Percentiles rank a stretch among this genome's conserved stretches.
Conservation (phyloP, 1,139 yeast genomes). For the Maudiozyma humilis region DNA sequence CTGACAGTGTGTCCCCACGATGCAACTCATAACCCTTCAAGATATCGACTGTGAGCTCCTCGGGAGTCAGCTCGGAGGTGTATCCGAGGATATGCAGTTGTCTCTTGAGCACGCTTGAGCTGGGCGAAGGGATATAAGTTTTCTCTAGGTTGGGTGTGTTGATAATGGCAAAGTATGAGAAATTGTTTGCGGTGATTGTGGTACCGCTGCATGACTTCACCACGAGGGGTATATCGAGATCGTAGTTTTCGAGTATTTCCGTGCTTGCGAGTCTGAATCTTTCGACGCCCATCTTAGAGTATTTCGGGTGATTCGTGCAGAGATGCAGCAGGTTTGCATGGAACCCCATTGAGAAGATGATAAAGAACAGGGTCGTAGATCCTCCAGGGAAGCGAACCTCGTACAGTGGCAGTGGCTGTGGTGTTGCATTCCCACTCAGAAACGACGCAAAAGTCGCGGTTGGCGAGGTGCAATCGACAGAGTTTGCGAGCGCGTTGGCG, state of each 20-base stretch:
- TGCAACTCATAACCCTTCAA: conserved; percentile 44
- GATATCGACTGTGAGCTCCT: conserved; percentile 49
- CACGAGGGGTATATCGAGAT: conserved; percentile 22
- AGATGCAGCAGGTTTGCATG: conserved; percentile 75
- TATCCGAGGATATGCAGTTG: conserved; percentile 51
- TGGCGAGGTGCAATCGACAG: conserved; percentile 44
- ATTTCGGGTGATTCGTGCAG: conserved; percentile 57
- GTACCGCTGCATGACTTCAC: not conserved
- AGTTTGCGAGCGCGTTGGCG: conserved; percentile 71
- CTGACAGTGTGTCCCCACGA: conserved; percentile 43
- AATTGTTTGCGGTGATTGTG: conserved; percentile 1
- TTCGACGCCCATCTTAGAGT: conserved; percentile 53
- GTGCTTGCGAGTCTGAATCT: conserved; percentile 66
- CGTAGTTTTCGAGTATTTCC: conserved; percentile 37
- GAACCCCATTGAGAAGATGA: conserved; percentile 76
- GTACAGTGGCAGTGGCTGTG: conserved; percentile 47
- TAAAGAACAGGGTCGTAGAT: conserved; percentile 41
- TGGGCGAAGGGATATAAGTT: conserved; percentile 65
- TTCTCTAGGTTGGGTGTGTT: conserved; percentile 59
- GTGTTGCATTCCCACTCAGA: conserved; percentile 35
- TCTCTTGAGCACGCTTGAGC: conserved; percentile 44
- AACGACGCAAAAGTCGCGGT: conserved; percentile 40
- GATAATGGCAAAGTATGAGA: conserved; percentile 58
- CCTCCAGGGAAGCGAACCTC: conserved; percentile 46
- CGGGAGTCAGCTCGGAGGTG: conserved; percentile 32